Percentiles rank a stretch among this genome's conserved stretches.
phyloP scores from a whole-genome alignment of 345 rosid genomes.

The Eucalyptus dawsonii region DNA sequence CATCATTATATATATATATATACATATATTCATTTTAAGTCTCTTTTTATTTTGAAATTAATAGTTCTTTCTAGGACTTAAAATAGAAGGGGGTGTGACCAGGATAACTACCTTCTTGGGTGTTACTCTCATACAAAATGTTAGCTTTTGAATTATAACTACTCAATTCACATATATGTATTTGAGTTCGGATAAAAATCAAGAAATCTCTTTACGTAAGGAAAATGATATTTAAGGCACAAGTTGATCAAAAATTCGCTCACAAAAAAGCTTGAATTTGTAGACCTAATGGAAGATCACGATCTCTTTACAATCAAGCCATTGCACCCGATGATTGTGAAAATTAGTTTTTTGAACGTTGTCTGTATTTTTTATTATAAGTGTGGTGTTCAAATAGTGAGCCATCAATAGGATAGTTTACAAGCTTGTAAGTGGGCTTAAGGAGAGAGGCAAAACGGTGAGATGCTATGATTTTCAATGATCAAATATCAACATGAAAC shows the following conservation, averaged over 20 bases:
- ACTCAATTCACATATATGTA: too few species aligned
- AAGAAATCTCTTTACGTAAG: neutral
- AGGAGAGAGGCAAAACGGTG: neutral
- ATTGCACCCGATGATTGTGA: neutral
- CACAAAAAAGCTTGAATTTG: neutral
- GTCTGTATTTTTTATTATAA: neutral
- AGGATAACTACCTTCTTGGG: too few species aligned
- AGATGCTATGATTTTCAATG: neutral
- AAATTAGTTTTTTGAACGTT: neutral
- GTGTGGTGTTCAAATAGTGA: neutral
- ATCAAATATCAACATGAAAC: neutral
- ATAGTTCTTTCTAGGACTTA: too few species aligned
- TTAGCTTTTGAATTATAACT: too few species aligned
- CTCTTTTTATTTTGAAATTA: too few species aligned
- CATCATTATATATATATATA: too few species aligned
- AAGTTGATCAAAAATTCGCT: fast-evolving
- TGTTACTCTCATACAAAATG: too few species aligned
- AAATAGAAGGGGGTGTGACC: too few species aligned
- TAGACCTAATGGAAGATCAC: neutral
- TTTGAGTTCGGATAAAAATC: too few species aligned
- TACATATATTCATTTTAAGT: too few species aligned
- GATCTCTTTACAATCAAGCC: neutral
- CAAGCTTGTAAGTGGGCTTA: neutral
- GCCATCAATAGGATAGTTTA: neutral
- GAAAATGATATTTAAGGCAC: neutral